phyloP scores from a whole-genome alignment of 2,329 filamentous ascomycete genomes.

The Aspergillus niger region DNA sequence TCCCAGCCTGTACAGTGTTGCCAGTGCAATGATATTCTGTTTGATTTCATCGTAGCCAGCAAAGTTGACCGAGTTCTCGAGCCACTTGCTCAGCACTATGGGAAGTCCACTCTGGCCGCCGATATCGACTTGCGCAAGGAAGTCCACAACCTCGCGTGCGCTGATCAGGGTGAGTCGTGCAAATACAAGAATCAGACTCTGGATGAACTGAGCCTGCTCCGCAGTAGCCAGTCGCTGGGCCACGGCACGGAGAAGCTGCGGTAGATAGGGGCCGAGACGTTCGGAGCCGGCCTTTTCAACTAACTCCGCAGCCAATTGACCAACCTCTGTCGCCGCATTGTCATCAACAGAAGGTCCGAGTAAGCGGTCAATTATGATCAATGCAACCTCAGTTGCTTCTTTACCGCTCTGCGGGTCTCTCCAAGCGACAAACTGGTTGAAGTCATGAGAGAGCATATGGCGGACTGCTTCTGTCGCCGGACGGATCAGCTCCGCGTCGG shows the following conservation, averaged over 20 bases:
- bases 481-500: constrained; percentile 85
- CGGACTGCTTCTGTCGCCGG: constrained; percentile 84
- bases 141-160: constrained; percentile 86
- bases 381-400: constrained; percentile 81
- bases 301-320: constrained; percentile 87
- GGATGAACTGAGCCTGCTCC: constrained; percentile 84
- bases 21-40: constrained; percentile 92
- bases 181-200: constrained; percentile 93
- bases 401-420: constrained; percentile 74
- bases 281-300: constrained; percentile 95
- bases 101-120: constrained; percentile 75
- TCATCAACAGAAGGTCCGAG: constrained; percentile 84
- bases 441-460: constrained; percentile 86
- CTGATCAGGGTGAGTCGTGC: constrained; percentile 83
- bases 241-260: constrained; percentile 85
- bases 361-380: constrained; percentile 89
- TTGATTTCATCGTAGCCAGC: constrained; percentile 97
- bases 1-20: constrained; percentile 85
- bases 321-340: constrained; percentile 92
- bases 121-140: constrained; percentile 82
- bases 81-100: constrained; percentile 89
- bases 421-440: constrained; percentile 86
- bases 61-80: constrained; percentile 95
- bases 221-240: constrained; percentile 81
- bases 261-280: constrained; percentile 83